These are phyloP conservation scores for Murraya paniculata DNA, from an alignment of 345 rosid genomes.

Conservation along the genomic window DNA sequence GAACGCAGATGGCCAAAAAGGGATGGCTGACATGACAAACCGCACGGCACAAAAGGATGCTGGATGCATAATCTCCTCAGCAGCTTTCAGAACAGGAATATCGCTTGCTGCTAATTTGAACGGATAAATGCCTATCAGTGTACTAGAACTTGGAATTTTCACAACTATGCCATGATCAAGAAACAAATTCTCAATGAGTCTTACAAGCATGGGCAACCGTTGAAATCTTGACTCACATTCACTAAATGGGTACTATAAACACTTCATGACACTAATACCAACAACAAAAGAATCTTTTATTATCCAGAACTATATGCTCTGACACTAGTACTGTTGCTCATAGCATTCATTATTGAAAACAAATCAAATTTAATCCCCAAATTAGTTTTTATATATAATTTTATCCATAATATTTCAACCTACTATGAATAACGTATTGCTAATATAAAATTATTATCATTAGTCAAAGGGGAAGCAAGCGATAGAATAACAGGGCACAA, in stretches of 20 bases:
- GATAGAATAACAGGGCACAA: not conserved
- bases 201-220: not conserved
- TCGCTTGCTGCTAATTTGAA: slow-evolving; percentile 23
- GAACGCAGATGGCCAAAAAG: slow-evolving; percentile 23
- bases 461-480: not conserved
- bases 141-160: not conserved
- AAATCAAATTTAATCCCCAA: not conserved
- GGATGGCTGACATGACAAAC: slow-evolving; percentile 21
- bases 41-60: slow-evolving; percentile 25
- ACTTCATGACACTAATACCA: not conserved
- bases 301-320: not conserved
- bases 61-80: slow-evolving; percentile 19
- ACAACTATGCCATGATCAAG: not conserved
- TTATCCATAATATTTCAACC: not conserved
- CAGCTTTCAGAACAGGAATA: slow-evolving; percentile 22
- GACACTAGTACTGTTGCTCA: not conserved
- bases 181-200: not conserved
- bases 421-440: not conserved
- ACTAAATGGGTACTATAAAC: not conserved
- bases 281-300: not conserved
- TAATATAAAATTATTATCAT: not conserved
- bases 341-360: not conserved
- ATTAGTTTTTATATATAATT: not conserved
- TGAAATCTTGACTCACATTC: not conserved
- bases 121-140: not conserved